Conservation (phyloP, 1,284 basidiomycete species). For the Rhodotorula sp. region DNA sequence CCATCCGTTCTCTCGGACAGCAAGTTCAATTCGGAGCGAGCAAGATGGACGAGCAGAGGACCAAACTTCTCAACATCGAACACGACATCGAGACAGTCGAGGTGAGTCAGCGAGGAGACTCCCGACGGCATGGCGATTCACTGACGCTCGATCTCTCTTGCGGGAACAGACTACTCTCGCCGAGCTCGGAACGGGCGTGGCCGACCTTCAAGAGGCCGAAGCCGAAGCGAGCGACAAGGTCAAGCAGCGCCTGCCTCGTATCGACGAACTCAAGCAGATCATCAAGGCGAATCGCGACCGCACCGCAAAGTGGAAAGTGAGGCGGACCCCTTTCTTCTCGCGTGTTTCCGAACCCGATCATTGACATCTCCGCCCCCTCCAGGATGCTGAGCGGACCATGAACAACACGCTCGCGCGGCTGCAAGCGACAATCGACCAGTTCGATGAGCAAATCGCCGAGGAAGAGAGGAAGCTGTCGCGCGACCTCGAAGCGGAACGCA, state of each 20-base stretch:
- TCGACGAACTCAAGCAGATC: slow-evolving; percentile 47
- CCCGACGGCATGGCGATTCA: too few species aligned
- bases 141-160: too few species aligned
- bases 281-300: slow-evolving; percentile 56
- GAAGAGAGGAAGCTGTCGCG: slow-evolving; percentile 61
- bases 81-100: slow-evolving; percentile 26
- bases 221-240: slow-evolving; percentile 28
- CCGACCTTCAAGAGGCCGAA: slow-evolving; percentile 54
- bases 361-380: neutral
- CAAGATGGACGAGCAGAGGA: slow-evolving; percentile 45
- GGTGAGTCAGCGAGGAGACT: neutral
- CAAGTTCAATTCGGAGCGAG: slow-evolving; percentile 18
- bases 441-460: slow-evolving; percentile 58
- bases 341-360: too few species aligned
- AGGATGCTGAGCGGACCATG: slow-evolving; percentile 28
- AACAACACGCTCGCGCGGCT: slow-evolving; percentile 38
- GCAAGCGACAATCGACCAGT: slow-evolving; percentile 56
- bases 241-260: slow-evolving; percentile 3
- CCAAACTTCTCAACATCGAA: slow-evolving; percentile 48
- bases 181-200: slow-evolving; percentile 54
- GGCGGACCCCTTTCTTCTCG: slow-evolving; percentile 19
- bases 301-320: slow-evolving; percentile 57
- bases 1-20: neutral
- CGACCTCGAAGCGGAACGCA: slow-evolving; percentile 55
- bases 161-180: slow-evolving; percentile 1